Evolutionary conservation across 148 eudicot species (phyloP), one percentile per base, ranked within the genome.

Genomic region (Polygonum maritimum): DNA sequence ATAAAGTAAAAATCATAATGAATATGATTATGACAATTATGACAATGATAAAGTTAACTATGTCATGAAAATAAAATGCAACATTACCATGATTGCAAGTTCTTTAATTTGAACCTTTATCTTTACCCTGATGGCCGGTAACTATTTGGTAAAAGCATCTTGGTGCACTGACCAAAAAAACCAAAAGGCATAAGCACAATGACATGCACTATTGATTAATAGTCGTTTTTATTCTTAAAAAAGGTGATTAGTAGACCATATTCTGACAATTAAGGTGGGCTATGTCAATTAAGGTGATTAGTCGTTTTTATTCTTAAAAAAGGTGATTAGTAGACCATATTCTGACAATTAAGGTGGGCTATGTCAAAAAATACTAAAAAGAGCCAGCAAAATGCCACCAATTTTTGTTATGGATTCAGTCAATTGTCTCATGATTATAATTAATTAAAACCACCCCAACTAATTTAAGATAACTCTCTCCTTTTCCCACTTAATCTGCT

Each of bases 321-420:
- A 44, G 9, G 47, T 44, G 5, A 55, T 18, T 55, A 21, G 63
- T 7, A 57, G 63, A 57, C 63, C 63, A 21, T 62, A 62, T 3
- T 62, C 69, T 62, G 69, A 62, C 69, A 62, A 62, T 31, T 11
- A 62, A 62, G 69, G 69, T 62, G 69, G 69, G 39, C 15, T 26
- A 11, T 62, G 69, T 13, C 69, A 62, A 62, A 39, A 62, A 62
- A 62, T 31, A 65, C 44, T 14, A 35, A 65, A 65, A 65, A 65
- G 44, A 65, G 71, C 44, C 71, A 65, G 71, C 71, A 65, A 65
- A 62, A 65, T 36, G 71, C 44, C 71, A 65, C 71, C 71, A 35
- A 35, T 5, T 35, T 15, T 65, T 36, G 4, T 36, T 35, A 22
- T 60, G 4, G 69, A 15, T 11, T 21, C 69, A 62, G 69, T 26